A percentile compares a stretch with the other conserved stretches of the same genome.
Conservation (phyloP, 768 basidiomycete species). For the Pisolithus albus region DNA sequence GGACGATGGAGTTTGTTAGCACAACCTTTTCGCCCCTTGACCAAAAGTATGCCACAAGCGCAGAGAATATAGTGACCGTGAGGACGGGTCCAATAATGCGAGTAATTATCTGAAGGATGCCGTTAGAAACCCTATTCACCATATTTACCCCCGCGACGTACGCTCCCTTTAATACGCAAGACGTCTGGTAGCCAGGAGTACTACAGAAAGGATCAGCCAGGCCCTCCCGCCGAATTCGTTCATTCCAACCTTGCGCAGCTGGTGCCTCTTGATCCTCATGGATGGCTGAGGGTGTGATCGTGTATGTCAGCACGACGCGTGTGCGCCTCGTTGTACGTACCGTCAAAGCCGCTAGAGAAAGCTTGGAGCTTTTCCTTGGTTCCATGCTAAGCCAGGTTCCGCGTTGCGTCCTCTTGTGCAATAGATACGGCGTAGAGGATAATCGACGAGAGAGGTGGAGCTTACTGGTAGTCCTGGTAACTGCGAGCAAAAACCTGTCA, state of each 20-base stretch:
- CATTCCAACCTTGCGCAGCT: constrained; percentile 43
- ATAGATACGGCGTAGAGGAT: no score
- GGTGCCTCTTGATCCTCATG: constrained; percentile 39
- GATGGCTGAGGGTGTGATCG: constrained; percentile 24
- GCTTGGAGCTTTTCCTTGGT: constrained; percentile 10
- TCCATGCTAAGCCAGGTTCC: constrained; percentile 15
- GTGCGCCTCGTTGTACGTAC: neutral
- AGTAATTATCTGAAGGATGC: constrained; percentile 48
- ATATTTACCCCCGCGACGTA: constrained; percentile 32
- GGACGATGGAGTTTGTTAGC: constrained; percentile 79
- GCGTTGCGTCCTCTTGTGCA: neutral
- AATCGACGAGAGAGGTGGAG: no score
- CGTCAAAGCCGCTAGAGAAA: constrained; percentile 4
- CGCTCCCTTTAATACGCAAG: constrained; percentile 74
- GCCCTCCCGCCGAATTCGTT: neutral
- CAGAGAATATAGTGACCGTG: constrained; percentile 74
- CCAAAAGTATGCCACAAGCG: constrained; percentile 51
- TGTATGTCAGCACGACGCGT: neutral
- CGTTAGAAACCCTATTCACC: constrained; percentile 2
- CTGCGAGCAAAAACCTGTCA: constrained; percentile 1
- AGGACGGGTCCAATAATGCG: constrained; percentile 76
- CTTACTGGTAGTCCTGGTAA: no score
- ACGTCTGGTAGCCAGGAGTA: constrained; percentile 91
- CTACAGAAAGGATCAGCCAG: constrained; percentile 29
- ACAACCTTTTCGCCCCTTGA: constrained; percentile 51